Evolutionary conservation across 371 early-diverging fungal genomes (phyloP), one percentile per base, ranked within the genome.

Genomic region (Basidiobolus meristosporus): DNA sequence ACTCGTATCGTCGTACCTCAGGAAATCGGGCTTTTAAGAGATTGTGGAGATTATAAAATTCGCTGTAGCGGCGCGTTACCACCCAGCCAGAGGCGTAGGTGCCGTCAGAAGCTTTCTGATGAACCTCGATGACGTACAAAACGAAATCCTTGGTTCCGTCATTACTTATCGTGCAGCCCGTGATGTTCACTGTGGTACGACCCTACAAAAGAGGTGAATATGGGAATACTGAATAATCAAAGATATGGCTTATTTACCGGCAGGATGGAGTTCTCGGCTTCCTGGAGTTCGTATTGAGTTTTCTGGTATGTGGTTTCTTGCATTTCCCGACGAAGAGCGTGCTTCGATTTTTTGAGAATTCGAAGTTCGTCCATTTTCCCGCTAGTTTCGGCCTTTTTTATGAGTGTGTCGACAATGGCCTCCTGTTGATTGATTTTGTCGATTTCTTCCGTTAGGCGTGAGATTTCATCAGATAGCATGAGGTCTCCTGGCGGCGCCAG

Each of bases 1-100:
- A 68, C 5, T 83, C 86, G 15, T 68, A 62, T n/a, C 54, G 30
- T 12, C 65, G 63, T 29, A 84, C 70, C 15, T 55, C 47, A 0
- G 74, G 63, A 47, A 61, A 71, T 17, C 47, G 45, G 1, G 61
- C 55, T 31, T 68, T 69, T 16, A 90, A 59, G 16, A 60, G 57
- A 21, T 71, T 74, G 44, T 90, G 85, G 34, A 90, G 51, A 0
- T 66, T 60, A 44, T 72, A 68, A 47, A 90, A 90, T 53, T 90
- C 88, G 29, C 73, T 68, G 56, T 80, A 86, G 0, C 85, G 59
- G 5, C 86, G 60, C 1, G 69, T 65, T 11, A 88, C 76, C 31
- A 82, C 67, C 87, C 86, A 87, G 0, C 82, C 77, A 1, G 73
- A 69, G 4, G 52, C 59, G 51, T 46, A 60, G n/a, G 56, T 57